Percentiles rank a stretch among this genome's conserved stretches.
phyloP scores from a whole-genome alignment of 106 monocot species.

The Gastrodia elata region DNA sequence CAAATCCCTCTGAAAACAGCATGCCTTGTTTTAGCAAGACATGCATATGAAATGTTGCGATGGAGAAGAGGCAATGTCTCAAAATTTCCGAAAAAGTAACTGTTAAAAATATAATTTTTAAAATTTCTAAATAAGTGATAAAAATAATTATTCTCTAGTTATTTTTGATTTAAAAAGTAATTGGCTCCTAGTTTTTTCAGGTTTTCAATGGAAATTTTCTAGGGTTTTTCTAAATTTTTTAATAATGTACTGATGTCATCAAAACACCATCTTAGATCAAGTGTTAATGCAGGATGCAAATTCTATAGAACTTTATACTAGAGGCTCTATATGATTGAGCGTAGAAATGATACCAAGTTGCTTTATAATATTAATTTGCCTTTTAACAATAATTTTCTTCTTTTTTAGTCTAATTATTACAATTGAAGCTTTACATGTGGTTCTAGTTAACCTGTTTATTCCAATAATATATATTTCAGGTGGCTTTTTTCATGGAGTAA shows the following conservation, averaged over 20 bases:
- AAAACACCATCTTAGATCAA: background rate
- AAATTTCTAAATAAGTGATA: too few species aligned
- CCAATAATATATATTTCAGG: conserved; percentile 27
- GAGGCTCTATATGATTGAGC: background rate
- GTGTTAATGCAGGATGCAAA: background rate
- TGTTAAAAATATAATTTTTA: too few species aligned
- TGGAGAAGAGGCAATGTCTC: too few species aligned
- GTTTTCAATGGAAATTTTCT: too few species aligned
- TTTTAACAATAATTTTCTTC: background rate
- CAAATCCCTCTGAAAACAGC: too few species aligned
- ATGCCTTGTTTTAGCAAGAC: too few species aligned
- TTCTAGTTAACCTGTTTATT: background rate
- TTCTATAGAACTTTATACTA: background rate
- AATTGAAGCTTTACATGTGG: background rate
- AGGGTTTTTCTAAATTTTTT: too few species aligned
- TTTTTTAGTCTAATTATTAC: background rate
- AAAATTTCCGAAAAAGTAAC: too few species aligned
- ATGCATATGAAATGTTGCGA: too few species aligned
- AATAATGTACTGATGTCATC: background rate
- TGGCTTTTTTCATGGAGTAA: conserved; percentile 76
- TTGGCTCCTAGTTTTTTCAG: too few species aligned
- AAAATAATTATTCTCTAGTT: too few species aligned
- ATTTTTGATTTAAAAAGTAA: too few species aligned
- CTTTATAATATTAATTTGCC: background rate
- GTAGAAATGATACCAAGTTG: background rate